Percentiles rank a stretch among this genome's conserved stretches.
Conservation (phyloP, 1,284 basidiomycete species). For the Mrakiaceae sp. region DNA sequence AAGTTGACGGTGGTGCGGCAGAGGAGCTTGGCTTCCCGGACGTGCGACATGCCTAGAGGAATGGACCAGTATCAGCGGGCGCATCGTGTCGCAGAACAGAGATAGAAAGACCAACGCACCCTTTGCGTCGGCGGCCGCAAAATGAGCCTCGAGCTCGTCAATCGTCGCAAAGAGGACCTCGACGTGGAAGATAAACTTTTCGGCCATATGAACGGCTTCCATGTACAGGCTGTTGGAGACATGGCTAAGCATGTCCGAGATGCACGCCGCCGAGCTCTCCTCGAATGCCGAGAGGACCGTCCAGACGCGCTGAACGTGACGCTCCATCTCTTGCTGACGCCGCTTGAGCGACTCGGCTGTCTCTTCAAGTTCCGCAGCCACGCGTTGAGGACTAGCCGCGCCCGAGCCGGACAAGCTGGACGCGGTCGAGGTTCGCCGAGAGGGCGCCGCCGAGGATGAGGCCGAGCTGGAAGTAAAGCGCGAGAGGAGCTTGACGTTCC, state of each 20-base stretch:
- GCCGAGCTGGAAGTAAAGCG: conserved; percentile 47
- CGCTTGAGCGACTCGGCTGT: conserved; percentile 75
- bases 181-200: conserved; percentile 96
- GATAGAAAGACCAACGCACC: conserved; percentile 43
- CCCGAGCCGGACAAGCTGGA: conserved; percentile 44
- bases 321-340: conserved; percentile 89
- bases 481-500: conserved; percentile 94
- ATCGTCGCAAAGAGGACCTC: conserved; percentile 96
- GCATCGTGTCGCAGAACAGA: background rate
- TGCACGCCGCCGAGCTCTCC: conserved; percentile 97
- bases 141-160: conserved; percentile 88
- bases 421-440: conserved; percentile 15
- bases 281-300: conserved; percentile 97
- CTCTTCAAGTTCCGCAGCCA: conserved; percentile 67
- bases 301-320: conserved; percentile 97
- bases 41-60: conserved; percentile 80
- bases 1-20: conserved; percentile 99
- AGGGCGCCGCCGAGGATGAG: conserved; percentile 34
- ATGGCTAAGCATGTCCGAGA: conserved; percentile 95
- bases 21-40: conserved; percentile 93
- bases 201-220: conserved; percentile 94
- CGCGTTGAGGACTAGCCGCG: conserved; percentile 23
- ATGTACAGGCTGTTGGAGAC: conserved; percentile 94
- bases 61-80: conserved; percentile 10
- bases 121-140: conserved; percentile 67